phyloP scores from a whole-genome alignment of 805 yeast species.

The Tetrapisispora namnaoensis region DNA sequence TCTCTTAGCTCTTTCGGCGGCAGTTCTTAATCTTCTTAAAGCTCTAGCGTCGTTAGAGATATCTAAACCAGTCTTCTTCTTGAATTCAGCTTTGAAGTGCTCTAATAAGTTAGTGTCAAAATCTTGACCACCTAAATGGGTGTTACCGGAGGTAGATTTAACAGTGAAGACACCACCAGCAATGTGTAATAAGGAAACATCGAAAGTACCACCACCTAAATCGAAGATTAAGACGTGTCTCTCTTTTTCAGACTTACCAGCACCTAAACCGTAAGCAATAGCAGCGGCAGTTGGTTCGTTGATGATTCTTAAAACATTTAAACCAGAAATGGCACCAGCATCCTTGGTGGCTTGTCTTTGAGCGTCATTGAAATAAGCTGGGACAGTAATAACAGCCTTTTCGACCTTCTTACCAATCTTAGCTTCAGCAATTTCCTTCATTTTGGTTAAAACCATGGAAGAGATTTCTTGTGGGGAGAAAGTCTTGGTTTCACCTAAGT shows the following conservation, averaged over 20 bases:
- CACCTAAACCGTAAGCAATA: slow-evolving; percentile 1
- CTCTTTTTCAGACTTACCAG: background rate
- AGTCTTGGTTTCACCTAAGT: slow-evolving; percentile 57
- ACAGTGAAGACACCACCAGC: background rate
- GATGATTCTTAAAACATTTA: background rate
- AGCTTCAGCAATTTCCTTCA: slow-evolving; percentile 76
- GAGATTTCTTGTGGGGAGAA: slow-evolving; percentile 71
- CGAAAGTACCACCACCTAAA: background rate
- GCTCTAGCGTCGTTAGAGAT: slow-evolving; percentile 77
- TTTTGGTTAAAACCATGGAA: slow-evolving; percentile 68
- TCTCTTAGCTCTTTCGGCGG: slow-evolving; percentile 1
- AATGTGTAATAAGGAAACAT: background rate
- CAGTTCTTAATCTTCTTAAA: background rate
- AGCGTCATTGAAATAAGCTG: slow-evolving; percentile 23
- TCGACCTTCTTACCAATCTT: slow-evolving; percentile 62
- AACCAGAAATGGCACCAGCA: slow-evolving; percentile 2
- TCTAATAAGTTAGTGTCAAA: background rate
- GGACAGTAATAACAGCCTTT: slow-evolving; percentile 70
- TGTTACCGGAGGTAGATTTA: background rate
- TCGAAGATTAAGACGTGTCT: background rate
- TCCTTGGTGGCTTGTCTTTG: slow-evolving; percentile 2
- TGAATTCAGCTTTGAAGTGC: slow-evolving; percentile 58
- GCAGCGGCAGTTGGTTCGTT: slow-evolving; percentile 2
- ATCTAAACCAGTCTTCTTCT: slow-evolving; percentile 90
- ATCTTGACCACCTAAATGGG: background rate